phyloP scores from a whole-genome alignment of 106 monocot genomes.

The Acorus gramineus region DNA sequence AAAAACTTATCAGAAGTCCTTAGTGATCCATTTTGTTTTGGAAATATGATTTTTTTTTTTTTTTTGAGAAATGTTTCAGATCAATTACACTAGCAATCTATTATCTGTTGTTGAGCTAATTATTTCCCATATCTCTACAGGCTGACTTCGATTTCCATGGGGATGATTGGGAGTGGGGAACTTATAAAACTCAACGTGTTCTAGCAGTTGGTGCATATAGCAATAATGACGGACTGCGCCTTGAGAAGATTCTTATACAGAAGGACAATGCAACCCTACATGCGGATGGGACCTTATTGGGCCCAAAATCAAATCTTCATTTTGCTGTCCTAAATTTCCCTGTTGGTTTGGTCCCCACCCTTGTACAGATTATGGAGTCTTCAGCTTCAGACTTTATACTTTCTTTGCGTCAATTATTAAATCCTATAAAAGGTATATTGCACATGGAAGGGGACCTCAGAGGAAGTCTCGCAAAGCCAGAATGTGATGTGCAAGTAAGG shows the following conservation, averaged over 20 bases:
- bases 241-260: constrained; percentile 90
- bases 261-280: constrained; percentile 98
- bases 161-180: constrained; percentile 99
- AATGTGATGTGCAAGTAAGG: constrained; percentile 97
- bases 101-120: background rate
- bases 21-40: background rate
- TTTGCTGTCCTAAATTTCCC: constrained; percentile 98
- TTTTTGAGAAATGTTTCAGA: too few species aligned
- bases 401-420: constrained; percentile 64
- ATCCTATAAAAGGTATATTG: constrained; percentile 87
- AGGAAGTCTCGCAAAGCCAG: constrained; percentile 80
- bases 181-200: constrained; percentile 70
- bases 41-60: too few species aligned
- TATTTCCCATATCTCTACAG: constrained; percentile 21
- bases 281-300: constrained; percentile 88
- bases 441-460: constrained; percentile 99
- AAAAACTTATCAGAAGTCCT: background rate
- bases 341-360: constrained; percentile 76
- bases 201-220: constrained; percentile 73
- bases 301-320: constrained; percentile 90
- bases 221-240: constrained; percentile 88
- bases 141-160: constrained; percentile 97
- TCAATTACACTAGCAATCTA: too few species aligned
- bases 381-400: constrained; percentile 55
- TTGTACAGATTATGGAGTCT: constrained; percentile 82